Percentiles rank a stretch among this genome's conserved stretches.
Conservation (phyloP, 352 stramenopile species). For the Globisporangium uncinulatum region DNA sequence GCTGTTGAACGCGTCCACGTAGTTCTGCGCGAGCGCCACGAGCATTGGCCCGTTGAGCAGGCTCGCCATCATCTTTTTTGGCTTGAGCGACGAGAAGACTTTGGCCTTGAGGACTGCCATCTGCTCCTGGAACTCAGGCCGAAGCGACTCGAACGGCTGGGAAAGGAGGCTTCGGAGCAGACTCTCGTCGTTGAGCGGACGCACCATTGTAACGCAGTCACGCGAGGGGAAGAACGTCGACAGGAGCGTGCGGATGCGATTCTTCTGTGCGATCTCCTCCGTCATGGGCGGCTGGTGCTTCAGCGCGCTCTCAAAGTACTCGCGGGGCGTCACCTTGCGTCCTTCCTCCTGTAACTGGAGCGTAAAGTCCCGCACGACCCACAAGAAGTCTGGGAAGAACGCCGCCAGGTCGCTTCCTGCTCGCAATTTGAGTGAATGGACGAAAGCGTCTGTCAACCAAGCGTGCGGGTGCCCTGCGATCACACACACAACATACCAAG, state of each 20-base stretch:
- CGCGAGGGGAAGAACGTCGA: slow-evolving; percentile 80
- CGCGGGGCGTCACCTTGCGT: slow-evolving; percentile 80
- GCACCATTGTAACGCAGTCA: slow-evolving; percentile 87
- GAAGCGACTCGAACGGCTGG: slow-evolving; percentile 66
- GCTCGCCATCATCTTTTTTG: slow-evolving; percentile 85
- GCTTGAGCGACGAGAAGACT: slow-evolving; percentile 72
- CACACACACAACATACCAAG: too few relatives aligned
- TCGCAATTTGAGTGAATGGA: too few relatives aligned
- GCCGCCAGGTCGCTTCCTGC: slow-evolving; percentile 50
- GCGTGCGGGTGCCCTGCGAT: too few relatives aligned
- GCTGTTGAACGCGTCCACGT: slow-evolving; percentile 85
- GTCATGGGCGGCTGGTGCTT: slow-evolving; percentile 72
- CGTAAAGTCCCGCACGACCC: slow-evolving; percentile 89
- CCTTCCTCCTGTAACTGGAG: slow-evolving; percentile 82
- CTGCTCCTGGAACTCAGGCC: slow-evolving; percentile 74
- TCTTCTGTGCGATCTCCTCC: slow-evolving; percentile 63
- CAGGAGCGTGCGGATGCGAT: slow-evolving; percentile 78
- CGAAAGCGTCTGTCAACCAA: too few relatives aligned
- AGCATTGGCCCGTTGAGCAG: slow-evolving; percentile 84
- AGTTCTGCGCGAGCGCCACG: slow-evolving; percentile 68
- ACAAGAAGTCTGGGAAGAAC: slow-evolving; percentile 87
- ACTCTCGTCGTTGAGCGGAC: slow-evolving; percentile 80
- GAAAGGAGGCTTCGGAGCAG: slow-evolving; percentile 66
- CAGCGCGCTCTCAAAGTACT: slow-evolving; percentile 87
- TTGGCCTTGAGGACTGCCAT: slow-evolving; percentile 63